Percentiles rank a stretch among this genome's conserved stretches.
phyloP scores from a whole-genome alignment of 1,284 basidiomycete genomes.

The Pisolithus thermaeus region DNA sequence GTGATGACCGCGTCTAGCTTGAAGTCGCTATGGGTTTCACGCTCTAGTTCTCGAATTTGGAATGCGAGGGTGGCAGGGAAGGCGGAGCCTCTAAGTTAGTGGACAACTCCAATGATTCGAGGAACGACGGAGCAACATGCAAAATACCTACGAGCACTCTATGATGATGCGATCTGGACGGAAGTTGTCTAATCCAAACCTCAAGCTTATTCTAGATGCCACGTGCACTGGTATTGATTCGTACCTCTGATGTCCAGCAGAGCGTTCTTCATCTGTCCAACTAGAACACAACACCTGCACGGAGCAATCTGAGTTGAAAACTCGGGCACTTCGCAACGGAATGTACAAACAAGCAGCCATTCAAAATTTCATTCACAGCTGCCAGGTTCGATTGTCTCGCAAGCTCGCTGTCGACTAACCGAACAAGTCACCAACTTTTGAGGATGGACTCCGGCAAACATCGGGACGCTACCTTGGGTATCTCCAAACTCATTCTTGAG shows the following conservation, averaged over 20 bases:
- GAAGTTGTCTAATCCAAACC: slow-evolving; percentile 56
- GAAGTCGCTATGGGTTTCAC: slow-evolving; percentile 67
- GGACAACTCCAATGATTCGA: not conserved
- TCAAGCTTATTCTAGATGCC: not conserved
- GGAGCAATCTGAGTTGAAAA: not conserved
- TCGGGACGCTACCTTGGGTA: slow-evolving; percentile 51
- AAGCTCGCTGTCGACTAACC: slow-evolving; percentile 78
- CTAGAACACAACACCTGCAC: slow-evolving; percentile 80
- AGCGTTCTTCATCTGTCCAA: slow-evolving; percentile 88
- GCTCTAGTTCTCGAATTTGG: slow-evolving; percentile 84
- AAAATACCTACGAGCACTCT: slow-evolving; percentile 72
- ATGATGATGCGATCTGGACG: slow-evolving; percentile 85
- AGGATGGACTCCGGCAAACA: not conserved
- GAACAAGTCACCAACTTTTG: slow-evolving; percentile 3
- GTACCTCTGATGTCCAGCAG: slow-evolving; percentile 78
- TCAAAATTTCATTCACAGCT: slow-evolving; percentile 86
- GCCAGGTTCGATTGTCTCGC: slow-evolving; percentile 77
- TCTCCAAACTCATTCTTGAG: slow-evolving; percentile 90
- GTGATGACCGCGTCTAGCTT: slow-evolving; percentile 86
- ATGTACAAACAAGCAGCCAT: slow-evolving; percentile 77
- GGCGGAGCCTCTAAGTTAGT: slow-evolving; percentile 63
- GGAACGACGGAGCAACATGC: not conserved
- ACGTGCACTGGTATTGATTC: slow-evolving; percentile 6
- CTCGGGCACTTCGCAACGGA: not conserved
- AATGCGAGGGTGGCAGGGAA: slow-evolving; percentile 89